phyloP scores from a whole-genome alignment of 2,329 filamentous ascomycete genomes.

The Paraconiothyrium sp. region DNA sequence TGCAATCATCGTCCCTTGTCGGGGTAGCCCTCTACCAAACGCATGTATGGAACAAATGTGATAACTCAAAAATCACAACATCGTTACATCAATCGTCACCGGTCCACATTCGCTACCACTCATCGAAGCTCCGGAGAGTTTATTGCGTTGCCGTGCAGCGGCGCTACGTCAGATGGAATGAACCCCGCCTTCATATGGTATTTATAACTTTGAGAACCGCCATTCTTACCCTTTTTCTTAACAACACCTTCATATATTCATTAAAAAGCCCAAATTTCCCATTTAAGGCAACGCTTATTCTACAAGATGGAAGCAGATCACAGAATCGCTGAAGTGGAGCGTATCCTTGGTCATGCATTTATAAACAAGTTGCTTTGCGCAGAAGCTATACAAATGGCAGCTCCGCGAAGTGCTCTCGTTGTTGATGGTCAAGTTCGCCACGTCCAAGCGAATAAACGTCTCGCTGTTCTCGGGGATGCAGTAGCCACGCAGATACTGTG shows the following conservation, averaged over 20 bases:
- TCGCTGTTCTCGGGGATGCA: slow-evolving; percentile 24
- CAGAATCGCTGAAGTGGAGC: slow-evolving; percentile 19
- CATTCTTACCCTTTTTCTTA: background rate
- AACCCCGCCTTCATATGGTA: background rate
- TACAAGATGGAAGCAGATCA: background rate
- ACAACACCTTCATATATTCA: background rate
- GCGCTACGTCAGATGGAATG: slow-evolving; percentile 2
- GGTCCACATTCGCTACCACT: background rate
- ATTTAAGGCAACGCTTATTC: background rate
- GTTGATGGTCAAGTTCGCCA: background rate
- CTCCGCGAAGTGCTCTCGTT: background rate
- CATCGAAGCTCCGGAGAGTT: background rate
- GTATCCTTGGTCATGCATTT: slow-evolving; percentile 21
- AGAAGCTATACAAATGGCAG: slow-evolving; percentile 27
- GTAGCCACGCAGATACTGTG: slow-evolving; percentile 20
- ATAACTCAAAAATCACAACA: no score
- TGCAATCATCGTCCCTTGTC: no score
- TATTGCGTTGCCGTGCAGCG: background rate
- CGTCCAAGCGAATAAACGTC: slow-evolving; percentile 22
- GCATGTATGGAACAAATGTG: no score
- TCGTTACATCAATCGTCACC: background rate
- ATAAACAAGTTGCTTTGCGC: slow-evolving; percentile 20
- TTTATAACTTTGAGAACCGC: background rate
- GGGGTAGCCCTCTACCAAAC: no score
- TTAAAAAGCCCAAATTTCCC: background rate